Evolutionary conservation across 2,329 filamentous ascomycete genomes (phyloP), one percentile per base, ranked within the genome.

Genomic region (Ophiostoma triangulosporum): DNA sequence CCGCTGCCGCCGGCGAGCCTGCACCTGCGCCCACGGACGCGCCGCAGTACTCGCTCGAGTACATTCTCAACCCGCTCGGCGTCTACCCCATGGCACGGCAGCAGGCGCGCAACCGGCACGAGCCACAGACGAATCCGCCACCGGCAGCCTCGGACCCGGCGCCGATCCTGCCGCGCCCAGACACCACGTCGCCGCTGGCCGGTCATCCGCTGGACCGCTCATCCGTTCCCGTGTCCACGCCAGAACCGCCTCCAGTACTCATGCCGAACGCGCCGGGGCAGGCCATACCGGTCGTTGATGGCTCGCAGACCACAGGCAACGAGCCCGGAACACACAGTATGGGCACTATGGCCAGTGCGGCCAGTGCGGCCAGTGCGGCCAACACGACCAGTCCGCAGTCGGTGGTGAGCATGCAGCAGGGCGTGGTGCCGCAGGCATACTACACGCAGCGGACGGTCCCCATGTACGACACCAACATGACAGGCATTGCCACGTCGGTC

Each of bases 11-110:
- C 2, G 40, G 26, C n/a, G 22, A 24, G 12, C 26, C 9, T 4
- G 31, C 35, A 20, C 29, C 32, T 7, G 55, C 29, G 5, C 26
- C 36, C 17, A 15, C 12, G 6, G 36, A 48, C 5, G 31, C 46
- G 8, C 40, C 50, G 6, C 56, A 55, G 48, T 55, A 36, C 31
- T 57, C 56, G 12, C 51, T 56, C 15, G 54, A 56, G 52, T 56
- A 57, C 46, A 56, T 56, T 17, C 27, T 57, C 7, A 57, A 57
- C 29, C 56, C 56, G 4, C 54, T 57, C 6, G 56, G 54, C 15
- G 54, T 57, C 11, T 57, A 52, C 17, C 56, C 54, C 2, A 52
- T 57, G 51, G 56, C 56, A 4, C 49, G 56, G n/a, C 38, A 54
- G 46, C 54, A 57, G 46, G 51, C 40, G 3, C 45, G 48, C 36